These are phyloP conservation scores for Mycena haematopus DNA, from an alignment of 768 basidiomycete genomes.

Conservation along the genomic window DNA sequence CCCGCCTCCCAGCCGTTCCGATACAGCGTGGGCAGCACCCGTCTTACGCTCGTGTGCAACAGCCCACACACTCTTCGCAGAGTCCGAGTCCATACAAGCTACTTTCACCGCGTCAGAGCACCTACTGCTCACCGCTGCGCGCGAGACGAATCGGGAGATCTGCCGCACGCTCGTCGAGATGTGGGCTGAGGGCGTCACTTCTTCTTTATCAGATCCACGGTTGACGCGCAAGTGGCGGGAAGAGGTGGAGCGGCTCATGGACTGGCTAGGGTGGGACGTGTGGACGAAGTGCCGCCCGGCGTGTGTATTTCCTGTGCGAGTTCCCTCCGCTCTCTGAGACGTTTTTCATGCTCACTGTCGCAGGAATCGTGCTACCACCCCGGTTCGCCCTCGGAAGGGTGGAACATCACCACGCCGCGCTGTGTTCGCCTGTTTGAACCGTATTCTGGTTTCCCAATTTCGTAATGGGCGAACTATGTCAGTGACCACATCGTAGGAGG, in stretches of 20 bases:
- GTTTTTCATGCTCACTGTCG: background rate
- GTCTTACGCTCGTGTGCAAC: slow-evolving; percentile 40
- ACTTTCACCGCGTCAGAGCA: slow-evolving; percentile 37
- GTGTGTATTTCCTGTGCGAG: background rate
- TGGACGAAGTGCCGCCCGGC: background rate
- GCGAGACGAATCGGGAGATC: slow-evolving; percentile 20
- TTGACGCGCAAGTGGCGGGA: background rate
- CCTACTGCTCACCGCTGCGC: slow-evolving; percentile 32
- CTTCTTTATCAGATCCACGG: slow-evolving; percentile 12
- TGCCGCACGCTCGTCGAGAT: slow-evolving; percentile 19
- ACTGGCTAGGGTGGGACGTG: background rate
- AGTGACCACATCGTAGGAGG: too few species aligned
- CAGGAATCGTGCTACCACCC: background rate
- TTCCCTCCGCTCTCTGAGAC: background rate
- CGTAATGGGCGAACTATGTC: too few species aligned
- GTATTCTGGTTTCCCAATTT: too few species aligned
- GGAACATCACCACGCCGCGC: background rate
- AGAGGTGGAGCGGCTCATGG: background rate
- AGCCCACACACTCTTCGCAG: background rate
- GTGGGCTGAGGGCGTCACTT: slow-evolving; percentile 20
- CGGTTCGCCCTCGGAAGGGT: slow-evolving; percentile 1
- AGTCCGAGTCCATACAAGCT: background rate
- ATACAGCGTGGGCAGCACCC: slow-evolving; percentile 37
- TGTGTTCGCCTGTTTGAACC: background rate
- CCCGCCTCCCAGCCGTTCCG: background rate